Evolutionary conservation across 2,329 filamentous ascomycete species (phyloP).

Genomic region (Colletotrichum sp.): DNA sequence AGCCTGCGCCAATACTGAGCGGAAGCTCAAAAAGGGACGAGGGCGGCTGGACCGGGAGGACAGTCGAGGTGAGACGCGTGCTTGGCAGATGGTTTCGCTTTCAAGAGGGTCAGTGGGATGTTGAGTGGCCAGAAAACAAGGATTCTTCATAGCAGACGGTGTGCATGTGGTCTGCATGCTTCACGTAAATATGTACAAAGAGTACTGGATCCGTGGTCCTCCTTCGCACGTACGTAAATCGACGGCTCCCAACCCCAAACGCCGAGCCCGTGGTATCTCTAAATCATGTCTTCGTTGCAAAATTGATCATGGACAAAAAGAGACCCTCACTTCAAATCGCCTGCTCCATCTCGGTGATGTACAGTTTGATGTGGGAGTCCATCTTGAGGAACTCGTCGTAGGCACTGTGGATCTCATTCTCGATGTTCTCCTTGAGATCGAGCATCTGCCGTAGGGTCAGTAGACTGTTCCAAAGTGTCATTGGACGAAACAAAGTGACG

Average conservation of each 20-base stretch:
- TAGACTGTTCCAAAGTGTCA: constrained; percentile 14
- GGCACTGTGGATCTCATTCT: constrained; percentile 88
- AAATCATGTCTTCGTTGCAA: constrained; percentile 18
- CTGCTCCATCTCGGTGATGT: constrained; percentile 99
- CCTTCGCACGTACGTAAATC: background rate
- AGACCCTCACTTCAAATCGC: constrained; percentile 53
- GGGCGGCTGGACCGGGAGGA: constrained; percentile 61
- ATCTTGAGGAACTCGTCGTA: constrained; percentile 97
- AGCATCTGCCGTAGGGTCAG: constrained; percentile 73
- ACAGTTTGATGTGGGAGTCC: constrained; percentile 95
- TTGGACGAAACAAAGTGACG: background rate
- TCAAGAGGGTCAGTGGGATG: constrained; percentile 39
- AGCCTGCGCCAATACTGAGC: constrained; percentile 67
- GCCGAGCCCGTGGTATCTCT: constrained; percentile 44
- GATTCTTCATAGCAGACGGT: background rate
- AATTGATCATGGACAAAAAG: background rate
- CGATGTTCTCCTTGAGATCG: constrained; percentile 96
- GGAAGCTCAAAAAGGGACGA: constrained; percentile 58
- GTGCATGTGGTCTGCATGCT: background rate
- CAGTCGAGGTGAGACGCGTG: constrained; percentile 61
- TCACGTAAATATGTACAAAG: background rate
- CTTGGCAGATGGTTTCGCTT: constrained; percentile 72
- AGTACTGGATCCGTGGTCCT: background rate
- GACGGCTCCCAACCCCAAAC: constrained; percentile 34
- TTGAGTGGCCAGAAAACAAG: background rate